Conservation (phyloP, 2,329 filamentous ascomycete genomes). For the Didymella sp. region DNA sequence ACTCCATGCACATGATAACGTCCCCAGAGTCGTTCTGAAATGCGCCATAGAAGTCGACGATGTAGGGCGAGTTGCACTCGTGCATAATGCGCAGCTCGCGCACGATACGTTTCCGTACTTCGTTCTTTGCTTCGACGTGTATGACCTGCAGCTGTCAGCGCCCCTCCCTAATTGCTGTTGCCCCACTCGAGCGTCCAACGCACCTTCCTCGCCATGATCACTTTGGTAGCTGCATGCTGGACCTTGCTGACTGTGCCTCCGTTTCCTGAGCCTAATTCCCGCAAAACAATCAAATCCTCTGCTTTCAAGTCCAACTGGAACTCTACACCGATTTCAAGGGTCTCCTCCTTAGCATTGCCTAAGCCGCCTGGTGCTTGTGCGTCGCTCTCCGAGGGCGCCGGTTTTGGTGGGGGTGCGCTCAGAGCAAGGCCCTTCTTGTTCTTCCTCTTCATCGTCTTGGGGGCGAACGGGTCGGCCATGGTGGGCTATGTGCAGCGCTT, state of each 20-base stretch:
- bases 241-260: constrained; percentile 99
- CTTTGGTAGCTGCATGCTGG: constrained; percentile 90
- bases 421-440: constrained; percentile 96
- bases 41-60: constrained; percentile 96
- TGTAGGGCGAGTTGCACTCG: constrained; percentile 94
- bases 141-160: constrained; percentile 72
- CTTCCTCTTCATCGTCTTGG: constrained; percentile 94
- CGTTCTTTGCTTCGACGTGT: constrained; percentile 96
- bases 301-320: constrained; percentile 92
- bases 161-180: neutral
- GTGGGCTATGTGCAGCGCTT: constrained; percentile 18
- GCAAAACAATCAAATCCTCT: constrained; percentile 90
- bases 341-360: constrained; percentile 70
- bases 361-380: constrained; percentile 65
- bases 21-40: constrained; percentile 97
- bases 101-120: constrained; percentile 95
- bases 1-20: constrained; percentile 99
- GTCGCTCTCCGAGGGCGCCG: constrained; percentile 74
- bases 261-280: constrained; percentile 94
- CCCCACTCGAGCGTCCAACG: constrained; percentile 21
- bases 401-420: constrained; percentile 76
- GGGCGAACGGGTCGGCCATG: constrained; percentile 69
- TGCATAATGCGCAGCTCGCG: constrained; percentile 98
- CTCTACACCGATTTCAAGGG: constrained; percentile 94
- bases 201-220: constrained; percentile 98